These are phyloP conservation scores for Telfairia occidentalis DNA, from an alignment of 331 rosid species.

Conservation along the genomic window DNA sequence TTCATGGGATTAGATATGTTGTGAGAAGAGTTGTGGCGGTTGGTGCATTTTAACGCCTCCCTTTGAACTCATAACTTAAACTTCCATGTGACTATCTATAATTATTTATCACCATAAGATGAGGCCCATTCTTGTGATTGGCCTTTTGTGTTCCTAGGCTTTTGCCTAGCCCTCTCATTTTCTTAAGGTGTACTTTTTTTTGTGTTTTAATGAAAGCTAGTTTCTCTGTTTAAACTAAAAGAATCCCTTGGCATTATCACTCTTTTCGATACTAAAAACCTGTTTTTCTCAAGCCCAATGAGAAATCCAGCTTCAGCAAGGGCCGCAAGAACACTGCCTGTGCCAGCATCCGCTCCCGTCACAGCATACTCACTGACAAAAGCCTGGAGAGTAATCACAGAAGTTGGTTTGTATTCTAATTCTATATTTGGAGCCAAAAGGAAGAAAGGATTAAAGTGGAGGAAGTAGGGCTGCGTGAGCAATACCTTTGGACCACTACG, in stretches of 20 bases:
- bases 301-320: conserved; percentile 81
- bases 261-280: conserved; percentile 24
- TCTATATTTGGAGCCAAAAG: conserved; percentile 4
- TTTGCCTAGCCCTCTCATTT: no score
- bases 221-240: no score
- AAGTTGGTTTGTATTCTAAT: neutral
- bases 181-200: no score
- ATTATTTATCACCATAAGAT: no score
- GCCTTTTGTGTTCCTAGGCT: no score
- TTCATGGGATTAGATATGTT: no score
- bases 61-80: no score
- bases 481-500: conserved; percentile 65
- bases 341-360: conserved; percentile 43
- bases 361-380: conserved; percentile 95
- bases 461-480: neutral
- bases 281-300: conserved; percentile 74
- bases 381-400: conserved; percentile 41
- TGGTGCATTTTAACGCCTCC: no score
- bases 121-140: no score
- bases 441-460: neutral
- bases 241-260: neutral
- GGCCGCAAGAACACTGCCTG: conserved; percentile 64
- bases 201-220: no score
- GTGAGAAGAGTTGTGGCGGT: no score
- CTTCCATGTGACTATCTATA: no score